Percentiles rank a stretch among this genome's conserved stretches.
Evolutionary conservation across 2,329 filamentous ascomycete species (phyloP).

Genomic region (Claviceps arundinis): DNA sequence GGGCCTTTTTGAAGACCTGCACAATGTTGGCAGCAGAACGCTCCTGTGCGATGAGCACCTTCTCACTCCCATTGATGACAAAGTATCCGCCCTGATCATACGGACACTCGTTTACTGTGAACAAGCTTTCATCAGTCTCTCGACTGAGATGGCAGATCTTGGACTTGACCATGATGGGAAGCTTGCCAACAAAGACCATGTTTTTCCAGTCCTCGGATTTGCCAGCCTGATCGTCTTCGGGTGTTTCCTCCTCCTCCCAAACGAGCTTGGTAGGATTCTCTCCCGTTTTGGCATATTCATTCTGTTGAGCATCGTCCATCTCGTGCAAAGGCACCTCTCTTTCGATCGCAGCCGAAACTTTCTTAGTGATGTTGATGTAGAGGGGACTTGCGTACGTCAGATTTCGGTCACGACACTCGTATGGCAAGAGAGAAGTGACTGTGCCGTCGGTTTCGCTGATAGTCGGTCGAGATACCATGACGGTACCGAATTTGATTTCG

Average conservation of each 20-base stretch:
- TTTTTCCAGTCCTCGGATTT: conserved; percentile 46
- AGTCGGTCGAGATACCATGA: conserved; percentile 78
- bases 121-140: conserved; percentile 73
- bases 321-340: conserved; percentile 52
- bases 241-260: conserved; percentile 47
- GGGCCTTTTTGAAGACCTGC: conserved; percentile 95
- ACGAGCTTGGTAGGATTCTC: conserved; percentile 44
- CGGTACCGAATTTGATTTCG: conserved; percentile 84
- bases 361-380: conserved; percentile 78
- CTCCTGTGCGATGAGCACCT: conserved; percentile 95
- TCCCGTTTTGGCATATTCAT: conserved; percentile 39
- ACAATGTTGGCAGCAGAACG: conserved; percentile 97
- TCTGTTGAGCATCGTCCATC: conserved; percentile 51
- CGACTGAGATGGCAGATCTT: conserved; percentile 84
- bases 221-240: conserved; percentile 36
- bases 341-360: conserved; percentile 72
- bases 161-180: conserved; percentile 97
- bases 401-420: conserved; percentile 91
- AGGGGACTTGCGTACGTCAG: conserved; percentile 89
- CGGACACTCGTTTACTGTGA: conserved; percentile 87
- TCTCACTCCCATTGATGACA: conserved; percentile 97
- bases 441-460: conserved; percentile 89
- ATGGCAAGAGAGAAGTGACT: conserved; percentile 73
- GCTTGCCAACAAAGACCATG: conserved; percentile 82
- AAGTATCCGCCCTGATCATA: conserved; percentile 99